Percentiles rank a stretch among this genome's conserved stretches.
Evolutionary conservation across 73 alveolate species (phyloP).

Genomic region (Symbiodinium natans): DNA sequence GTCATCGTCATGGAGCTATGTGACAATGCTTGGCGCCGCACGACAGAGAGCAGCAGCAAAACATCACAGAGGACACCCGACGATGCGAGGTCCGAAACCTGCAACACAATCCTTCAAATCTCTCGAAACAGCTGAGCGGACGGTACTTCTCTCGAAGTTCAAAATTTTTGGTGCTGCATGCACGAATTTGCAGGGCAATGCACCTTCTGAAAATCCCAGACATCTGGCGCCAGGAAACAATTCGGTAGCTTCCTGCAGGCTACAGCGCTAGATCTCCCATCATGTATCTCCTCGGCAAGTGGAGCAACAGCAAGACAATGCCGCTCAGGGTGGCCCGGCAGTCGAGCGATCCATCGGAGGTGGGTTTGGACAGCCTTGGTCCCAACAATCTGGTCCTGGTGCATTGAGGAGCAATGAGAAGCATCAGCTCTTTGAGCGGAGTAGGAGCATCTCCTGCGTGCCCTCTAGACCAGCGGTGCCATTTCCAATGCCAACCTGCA

Average conservation of each 20-base stretch:
- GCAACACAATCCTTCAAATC: neutral
- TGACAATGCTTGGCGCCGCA: neutral
- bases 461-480: slow-evolving; percentile 66
- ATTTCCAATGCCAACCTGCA: slow-evolving; percentile 63
- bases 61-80: slow-evolving; percentile 53
- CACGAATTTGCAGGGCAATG: neutral
- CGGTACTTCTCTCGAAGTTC: no score
- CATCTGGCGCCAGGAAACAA: slow-evolving; percentile 80
- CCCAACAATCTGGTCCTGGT: slow-evolving; percentile 57
- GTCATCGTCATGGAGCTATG: neutral
- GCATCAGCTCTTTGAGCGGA: neutral
- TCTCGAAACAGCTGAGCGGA: neutral
- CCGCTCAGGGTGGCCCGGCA: neutral
- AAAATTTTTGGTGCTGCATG: neutral
- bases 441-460: slow-evolving; percentile 54
- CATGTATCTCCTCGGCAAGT: no score
- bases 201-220: slow-evolving; percentile 77
- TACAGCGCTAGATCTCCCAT: no score
- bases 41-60: slow-evolving; percentile 63
- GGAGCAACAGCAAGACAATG: no score
- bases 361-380: slow-evolving; percentile 61
- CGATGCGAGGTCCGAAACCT: slow-evolving; percentile 40
- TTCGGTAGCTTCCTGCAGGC: slow-evolving; percentile 33
- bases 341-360: slow-evolving; percentile 30
- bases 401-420: neutral